These are phyloP conservation scores for Dactylis glomerata DNA, from an alignment of 176 grass and related monocot genomes.

Conservation along the genomic window DNA sequence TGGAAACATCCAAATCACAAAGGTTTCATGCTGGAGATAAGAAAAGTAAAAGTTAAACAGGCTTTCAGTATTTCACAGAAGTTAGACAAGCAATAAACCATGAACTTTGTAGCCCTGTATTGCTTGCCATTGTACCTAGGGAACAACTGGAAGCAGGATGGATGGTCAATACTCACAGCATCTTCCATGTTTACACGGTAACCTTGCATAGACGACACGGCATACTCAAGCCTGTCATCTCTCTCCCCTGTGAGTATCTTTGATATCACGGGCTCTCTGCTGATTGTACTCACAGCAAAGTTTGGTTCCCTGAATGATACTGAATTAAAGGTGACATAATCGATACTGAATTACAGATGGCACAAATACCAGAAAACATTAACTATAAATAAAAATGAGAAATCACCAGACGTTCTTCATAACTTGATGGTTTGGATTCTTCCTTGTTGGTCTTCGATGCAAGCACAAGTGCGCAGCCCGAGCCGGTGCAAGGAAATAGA, in stretches of 20 bases:
- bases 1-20: slow-evolving; percentile 14
- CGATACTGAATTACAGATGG: not conserved
- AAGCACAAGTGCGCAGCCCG: not conserved
- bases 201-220: slow-evolving; percentile 45
- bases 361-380: not conserved
- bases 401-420: not conserved
- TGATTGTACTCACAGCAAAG: not conserved
- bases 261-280: not conserved
- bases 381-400: not conserved
- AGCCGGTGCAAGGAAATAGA: not conserved
- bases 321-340: not conserved
- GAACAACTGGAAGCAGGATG: not conserved
- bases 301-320: slow-evolving; percentile 20
- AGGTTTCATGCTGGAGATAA: slow-evolving; percentile 30
- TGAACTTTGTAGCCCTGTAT: not conserved
- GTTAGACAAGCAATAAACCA: not conserved
- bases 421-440: not conserved
- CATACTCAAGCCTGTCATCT: slow-evolving; percentile 31
- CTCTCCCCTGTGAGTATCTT: not conserved
- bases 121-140: not conserved
- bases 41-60: slow-evolving; percentile 1
- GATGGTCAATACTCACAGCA: slow-evolving; percentile 35
- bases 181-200: slow-evolving; percentile 41
- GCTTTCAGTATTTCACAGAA: not conserved
- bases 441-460: not conserved